These are phyloP conservation scores for Tilletiopsis washingtonensis DNA, from an alignment of 1,284 basidiomycete species.

Conservation along the genomic window DNA sequence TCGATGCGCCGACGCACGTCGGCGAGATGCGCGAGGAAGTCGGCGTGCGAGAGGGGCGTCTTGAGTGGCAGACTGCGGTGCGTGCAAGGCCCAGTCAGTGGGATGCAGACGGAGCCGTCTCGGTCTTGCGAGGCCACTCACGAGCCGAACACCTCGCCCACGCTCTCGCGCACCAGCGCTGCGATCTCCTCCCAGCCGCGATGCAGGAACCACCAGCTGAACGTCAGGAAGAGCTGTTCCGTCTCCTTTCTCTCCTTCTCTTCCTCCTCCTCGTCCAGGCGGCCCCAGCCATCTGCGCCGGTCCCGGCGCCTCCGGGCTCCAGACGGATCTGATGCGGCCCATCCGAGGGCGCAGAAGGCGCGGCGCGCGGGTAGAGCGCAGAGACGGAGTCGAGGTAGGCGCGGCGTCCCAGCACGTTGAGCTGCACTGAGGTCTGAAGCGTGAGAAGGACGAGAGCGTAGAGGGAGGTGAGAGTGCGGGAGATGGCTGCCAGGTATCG, in stretches of 20 bases:
- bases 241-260: constrained; percentile 51
- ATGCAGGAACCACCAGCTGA: constrained; percentile 84
- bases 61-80: constrained; percentile 65
- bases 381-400: constrained; percentile 61
- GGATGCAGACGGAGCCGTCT: background rate
- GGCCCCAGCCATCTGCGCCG: constrained; percentile 1
- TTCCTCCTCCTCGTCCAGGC: background rate
- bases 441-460: constrained; percentile 69
- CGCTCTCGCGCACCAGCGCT: constrained; percentile 62
- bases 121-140: constrained; percentile 48
- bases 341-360: background rate
- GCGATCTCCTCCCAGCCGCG: constrained; percentile 77
- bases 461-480: constrained; percentile 72
- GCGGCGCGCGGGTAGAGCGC: background rate
- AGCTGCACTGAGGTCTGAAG: constrained; percentile 76
- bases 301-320: background rate
- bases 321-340: constrained; percentile 3
- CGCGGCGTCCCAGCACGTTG: constrained; percentile 68
- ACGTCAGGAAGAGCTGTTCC: constrained; percentile 70
- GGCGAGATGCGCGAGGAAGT: constrained; percentile 61
- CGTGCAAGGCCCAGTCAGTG: background rate
- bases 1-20: constrained; percentile 63
- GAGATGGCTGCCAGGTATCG: constrained; percentile 67
- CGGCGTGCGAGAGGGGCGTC: constrained; percentile 60
- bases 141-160: constrained; percentile 72